Evolutionary conservation across 176 grass and related monocot species (phyloP).

Genomic region (Eleusine indica): DNA sequence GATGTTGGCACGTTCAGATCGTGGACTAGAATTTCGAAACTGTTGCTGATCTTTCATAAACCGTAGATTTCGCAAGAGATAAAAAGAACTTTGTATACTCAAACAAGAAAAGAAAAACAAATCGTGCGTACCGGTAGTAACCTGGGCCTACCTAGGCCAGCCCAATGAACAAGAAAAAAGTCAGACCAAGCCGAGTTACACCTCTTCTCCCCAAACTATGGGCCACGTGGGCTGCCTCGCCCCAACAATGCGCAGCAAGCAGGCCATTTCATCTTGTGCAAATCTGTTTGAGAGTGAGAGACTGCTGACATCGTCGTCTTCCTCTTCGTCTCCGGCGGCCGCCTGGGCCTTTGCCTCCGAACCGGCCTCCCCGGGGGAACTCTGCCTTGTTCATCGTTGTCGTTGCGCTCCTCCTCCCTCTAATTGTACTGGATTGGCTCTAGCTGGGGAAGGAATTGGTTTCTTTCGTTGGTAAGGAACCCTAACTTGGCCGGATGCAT

Average conservation of each 20-base stretch:
- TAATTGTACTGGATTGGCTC: neutral
- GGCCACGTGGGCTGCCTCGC: neutral
- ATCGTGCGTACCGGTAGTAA: neutral
- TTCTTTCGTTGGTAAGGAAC: slow-evolving; percentile 2
- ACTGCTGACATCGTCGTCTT: neutral
- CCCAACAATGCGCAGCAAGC: neutral
- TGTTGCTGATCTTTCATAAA: too few species aligned
- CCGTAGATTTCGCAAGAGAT: too few species aligned
- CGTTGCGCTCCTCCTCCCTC: neutral
- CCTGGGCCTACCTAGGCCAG: neutral
- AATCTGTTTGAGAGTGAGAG: too few species aligned
- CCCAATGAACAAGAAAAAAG: neutral
- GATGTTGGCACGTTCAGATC: too few species aligned
- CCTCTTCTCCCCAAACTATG: neutral
- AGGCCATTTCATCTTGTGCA: neutral
- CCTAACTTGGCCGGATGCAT: slow-evolving; percentile 4
- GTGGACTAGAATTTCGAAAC: too few species aligned
- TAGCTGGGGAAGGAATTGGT: neutral
- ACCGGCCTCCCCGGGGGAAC: neutral
- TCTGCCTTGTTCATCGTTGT: neutral
- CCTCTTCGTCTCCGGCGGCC: neutral
- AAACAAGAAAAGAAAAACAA: neutral
- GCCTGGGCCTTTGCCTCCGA: neutral
- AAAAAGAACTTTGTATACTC: neutral
- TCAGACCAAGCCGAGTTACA: neutral